Percentiles rank a stretch among this genome's conserved stretches.
Evolutionary conservation across 2,329 filamentous ascomycete genomes (phyloP).

Genomic region (Diaporthe caulivora): DNA sequence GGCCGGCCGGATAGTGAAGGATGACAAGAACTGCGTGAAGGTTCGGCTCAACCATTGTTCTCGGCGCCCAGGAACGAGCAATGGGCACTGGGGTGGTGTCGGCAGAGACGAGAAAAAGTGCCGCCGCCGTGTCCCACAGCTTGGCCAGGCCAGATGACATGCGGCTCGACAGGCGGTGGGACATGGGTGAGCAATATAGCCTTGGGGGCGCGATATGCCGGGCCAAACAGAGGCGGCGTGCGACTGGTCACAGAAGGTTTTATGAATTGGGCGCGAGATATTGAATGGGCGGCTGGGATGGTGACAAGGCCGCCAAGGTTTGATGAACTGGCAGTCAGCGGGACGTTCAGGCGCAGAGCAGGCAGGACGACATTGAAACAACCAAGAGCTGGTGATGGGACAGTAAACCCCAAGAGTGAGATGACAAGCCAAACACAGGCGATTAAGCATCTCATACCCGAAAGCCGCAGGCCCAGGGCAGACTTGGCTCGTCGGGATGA

Average conservation of each 20-base stretch:
- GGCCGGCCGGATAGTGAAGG: not conserved
- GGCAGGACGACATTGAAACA: conserved; percentile 28
- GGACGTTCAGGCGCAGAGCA: conserved; percentile 7
- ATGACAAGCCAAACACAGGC: conserved; percentile 25
- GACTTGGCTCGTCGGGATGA: conserved; percentile 24
- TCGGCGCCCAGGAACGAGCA: not conserved
- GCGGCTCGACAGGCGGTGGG: not conserved
- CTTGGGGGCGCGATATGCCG: conserved; percentile 18
- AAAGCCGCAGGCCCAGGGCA: not conserved
- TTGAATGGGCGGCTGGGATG: conserved; percentile 10
- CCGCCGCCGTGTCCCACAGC: not conserved
- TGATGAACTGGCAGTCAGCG: conserved; percentile 22
- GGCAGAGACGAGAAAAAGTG: conserved; percentile 1
- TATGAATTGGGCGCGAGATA: not conserved
- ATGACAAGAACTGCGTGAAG: not conserved
- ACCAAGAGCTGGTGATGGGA: conserved; percentile 25
- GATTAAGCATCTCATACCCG: conserved; percentile 26
- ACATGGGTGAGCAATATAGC: not conserved
- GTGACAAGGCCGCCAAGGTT: conserved; percentile 8
- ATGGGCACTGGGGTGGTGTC: not conserved
- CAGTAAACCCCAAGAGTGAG: not conserved
- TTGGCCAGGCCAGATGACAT: conserved; percentile 10
- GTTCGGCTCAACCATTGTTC: conserved; percentile 5
- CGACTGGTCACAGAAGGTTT: conserved; percentile 17
- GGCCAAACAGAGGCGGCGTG: not conserved